Conservation (phyloP, 345 rosid genomes). For the Iberis pinnata region DNA sequence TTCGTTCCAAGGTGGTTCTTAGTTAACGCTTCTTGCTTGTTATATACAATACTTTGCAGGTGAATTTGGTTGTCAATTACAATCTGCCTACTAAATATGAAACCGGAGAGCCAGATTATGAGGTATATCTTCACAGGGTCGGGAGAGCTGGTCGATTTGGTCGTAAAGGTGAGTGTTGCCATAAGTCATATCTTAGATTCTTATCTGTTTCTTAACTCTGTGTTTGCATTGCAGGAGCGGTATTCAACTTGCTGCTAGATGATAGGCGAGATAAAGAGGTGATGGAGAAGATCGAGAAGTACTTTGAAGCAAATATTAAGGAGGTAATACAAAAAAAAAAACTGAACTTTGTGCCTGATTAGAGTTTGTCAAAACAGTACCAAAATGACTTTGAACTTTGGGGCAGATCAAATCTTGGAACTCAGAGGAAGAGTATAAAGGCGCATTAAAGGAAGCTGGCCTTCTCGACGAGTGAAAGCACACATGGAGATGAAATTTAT, state of each 20-base stretch:
- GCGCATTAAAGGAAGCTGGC: constrained; percentile 30
- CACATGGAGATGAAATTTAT: background rate
- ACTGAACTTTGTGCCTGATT: background rate
- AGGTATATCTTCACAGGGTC: constrained; percentile 89
- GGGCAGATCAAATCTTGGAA: constrained; percentile 27
- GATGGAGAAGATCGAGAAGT: constrained; percentile 67
- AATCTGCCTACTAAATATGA: constrained; percentile 66
- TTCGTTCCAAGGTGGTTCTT: constrained; percentile 2
- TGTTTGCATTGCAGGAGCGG: constrained; percentile 50
- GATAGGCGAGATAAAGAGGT: constrained; percentile 36
- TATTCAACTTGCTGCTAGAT: constrained; percentile 54
- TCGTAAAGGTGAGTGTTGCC: constrained; percentile 52
- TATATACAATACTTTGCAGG: constrained; percentile 41
- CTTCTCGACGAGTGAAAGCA: constrained; percentile 18
- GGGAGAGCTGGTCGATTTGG: constrained; percentile 99
- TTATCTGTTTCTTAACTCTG: background rate
- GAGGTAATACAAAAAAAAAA: constrained; percentile 39
- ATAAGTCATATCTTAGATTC: background rate
- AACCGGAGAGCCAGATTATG: constrained; percentile 63
- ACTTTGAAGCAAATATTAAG: constrained; percentile 39
- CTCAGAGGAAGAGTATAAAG: constrained; percentile 30
- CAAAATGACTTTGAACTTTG: background rate
- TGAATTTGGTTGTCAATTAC: constrained; percentile 79
- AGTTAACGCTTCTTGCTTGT: background rate
- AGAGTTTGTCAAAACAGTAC: background rate